Evolutionary conservation across 768 basidiomycete species (phyloP).

Genomic region (Cystoderma amianthinum): DNA sequence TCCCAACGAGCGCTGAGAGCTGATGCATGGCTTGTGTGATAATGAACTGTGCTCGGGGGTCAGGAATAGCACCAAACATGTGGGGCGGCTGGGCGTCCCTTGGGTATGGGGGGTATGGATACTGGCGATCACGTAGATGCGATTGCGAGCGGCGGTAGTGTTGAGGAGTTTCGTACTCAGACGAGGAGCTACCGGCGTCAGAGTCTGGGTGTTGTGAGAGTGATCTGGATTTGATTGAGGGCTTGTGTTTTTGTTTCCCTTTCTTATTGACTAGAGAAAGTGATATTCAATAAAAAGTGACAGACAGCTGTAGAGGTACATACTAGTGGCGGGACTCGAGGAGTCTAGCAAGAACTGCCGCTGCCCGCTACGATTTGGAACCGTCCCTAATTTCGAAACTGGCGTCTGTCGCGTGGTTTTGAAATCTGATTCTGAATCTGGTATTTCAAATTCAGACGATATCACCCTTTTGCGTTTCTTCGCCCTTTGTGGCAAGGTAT

Average conservation of each 20-base stretch:
- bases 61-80: constrained; percentile 24
- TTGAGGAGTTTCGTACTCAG: neutral
- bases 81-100: constrained; percentile 14
- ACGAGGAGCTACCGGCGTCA: constrained; percentile 1
- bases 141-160: constrained; percentile 1
- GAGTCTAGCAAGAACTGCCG: too few species aligned
- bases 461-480: neutral
- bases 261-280: too few species aligned
- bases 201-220: constrained; percentile 1
- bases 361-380: too few species aligned
- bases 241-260: neutral
- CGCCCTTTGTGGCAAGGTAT: neutral
- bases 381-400: too few species aligned
- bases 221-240: constrained; percentile 4
- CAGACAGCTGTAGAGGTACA: too few species aligned
- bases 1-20: constrained; percentile 24
- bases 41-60: constrained; percentile 33
- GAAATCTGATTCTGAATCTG: neutral
- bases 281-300: too few species aligned
- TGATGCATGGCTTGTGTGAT: constrained; percentile 38
- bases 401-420: too few species aligned
- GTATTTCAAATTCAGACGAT: neutral
- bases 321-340: too few species aligned
- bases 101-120: constrained; percentile 15
- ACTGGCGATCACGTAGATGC: neutral